These are phyloP conservation scores for Cordyceps pruinosa DNA, from an alignment of 2,329 filamentous ascomycete genomes.

Conservation along the genomic window DNA sequence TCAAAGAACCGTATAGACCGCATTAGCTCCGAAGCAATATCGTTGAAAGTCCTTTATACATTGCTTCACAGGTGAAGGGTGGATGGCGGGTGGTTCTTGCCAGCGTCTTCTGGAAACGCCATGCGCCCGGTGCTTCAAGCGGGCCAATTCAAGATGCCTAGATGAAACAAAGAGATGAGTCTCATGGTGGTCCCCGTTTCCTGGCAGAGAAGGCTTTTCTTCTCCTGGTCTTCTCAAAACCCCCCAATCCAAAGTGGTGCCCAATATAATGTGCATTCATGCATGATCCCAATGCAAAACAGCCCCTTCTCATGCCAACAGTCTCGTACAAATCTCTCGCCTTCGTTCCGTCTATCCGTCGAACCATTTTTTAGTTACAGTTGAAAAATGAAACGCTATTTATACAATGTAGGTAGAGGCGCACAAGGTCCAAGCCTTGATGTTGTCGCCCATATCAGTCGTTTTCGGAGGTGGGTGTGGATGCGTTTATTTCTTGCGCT, in stretches of 20 bases:
- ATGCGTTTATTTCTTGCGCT: slow-evolving; percentile 66
- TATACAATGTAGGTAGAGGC: slow-evolving; percentile 10
- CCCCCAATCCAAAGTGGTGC: not conserved
- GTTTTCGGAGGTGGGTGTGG: slow-evolving; percentile 3
- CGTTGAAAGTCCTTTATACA: not conserved
- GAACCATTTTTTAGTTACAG: slow-evolving; percentile 1
- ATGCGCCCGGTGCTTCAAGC: not conserved
- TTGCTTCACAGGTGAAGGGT: not conserved
- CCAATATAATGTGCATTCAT: slow-evolving; percentile 7
- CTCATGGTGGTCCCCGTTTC: not conserved
- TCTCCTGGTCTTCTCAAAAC: not conserved
- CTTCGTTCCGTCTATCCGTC: not conserved
- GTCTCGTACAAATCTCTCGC: not conserved
- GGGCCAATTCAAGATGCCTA: not conserved
- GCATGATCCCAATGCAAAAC: not conserved
- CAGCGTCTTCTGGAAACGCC: not conserved
- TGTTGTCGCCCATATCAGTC: not conserved
- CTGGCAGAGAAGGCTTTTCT: not conserved
- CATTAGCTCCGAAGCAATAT: not conserved
- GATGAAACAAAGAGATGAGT: not conserved
- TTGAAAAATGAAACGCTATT: slow-evolving; percentile 14
- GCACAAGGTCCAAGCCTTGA: not conserved
- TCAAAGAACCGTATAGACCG: not conserved
- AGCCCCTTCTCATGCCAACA: not conserved
- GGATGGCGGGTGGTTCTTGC: not conserved